phyloP scores from a whole-genome alignment of 2,329 filamentous ascomycete genomes.

The Alternaria sp. region DNA sequence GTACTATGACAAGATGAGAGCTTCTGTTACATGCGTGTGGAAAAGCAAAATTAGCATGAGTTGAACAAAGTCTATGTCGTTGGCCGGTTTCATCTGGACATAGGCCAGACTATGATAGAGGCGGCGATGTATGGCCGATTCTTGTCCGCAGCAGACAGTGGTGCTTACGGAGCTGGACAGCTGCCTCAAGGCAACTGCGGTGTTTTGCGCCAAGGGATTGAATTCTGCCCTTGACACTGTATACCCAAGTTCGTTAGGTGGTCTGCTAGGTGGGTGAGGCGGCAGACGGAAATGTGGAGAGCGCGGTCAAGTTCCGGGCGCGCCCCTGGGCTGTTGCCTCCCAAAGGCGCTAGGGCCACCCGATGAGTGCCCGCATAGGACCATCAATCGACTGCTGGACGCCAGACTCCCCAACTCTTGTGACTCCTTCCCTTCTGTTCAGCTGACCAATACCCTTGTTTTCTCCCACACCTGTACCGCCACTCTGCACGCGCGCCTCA shows the following conservation, averaged over 20 bases:
- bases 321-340: slow-evolving; percentile 7
- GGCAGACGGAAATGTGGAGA: slow-evolving; percentile 10
- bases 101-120: neutral
- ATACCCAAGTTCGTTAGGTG: too few relatives aligned
- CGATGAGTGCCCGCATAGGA: slow-evolving; percentile 15
- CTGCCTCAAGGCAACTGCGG: neutral
- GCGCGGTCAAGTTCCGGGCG: slow-evolving; percentile 8
- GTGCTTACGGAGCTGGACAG: neutral
- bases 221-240: fast-evolving
- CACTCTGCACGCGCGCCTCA: slow-evolving; percentile 12
- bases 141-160: neutral
- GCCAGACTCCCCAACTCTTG: slow-evolving; percentile 4
- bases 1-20: too few relatives aligned
- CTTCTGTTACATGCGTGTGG: neutral
- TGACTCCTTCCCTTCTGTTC: slow-evolving; percentile 5
- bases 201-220: neutral
- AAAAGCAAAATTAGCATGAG: slow-evolving; percentile 3
- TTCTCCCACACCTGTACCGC: slow-evolving; percentile 8
- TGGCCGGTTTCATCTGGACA: slow-evolving; percentile 1
- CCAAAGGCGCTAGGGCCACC: slow-evolving; percentile 11
- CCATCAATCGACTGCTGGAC: slow-evolving; percentile 3
- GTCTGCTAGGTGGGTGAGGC: neutral
- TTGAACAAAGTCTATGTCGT: neutral
- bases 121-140: neutral
- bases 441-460: slow-evolving; percentile 16